Evolutionary conservation across 2,329 filamentous ascomycete genomes (phyloP), one percentile per base, ranked within the genome.

Genomic region (Ceratocystis destructans): DNA sequence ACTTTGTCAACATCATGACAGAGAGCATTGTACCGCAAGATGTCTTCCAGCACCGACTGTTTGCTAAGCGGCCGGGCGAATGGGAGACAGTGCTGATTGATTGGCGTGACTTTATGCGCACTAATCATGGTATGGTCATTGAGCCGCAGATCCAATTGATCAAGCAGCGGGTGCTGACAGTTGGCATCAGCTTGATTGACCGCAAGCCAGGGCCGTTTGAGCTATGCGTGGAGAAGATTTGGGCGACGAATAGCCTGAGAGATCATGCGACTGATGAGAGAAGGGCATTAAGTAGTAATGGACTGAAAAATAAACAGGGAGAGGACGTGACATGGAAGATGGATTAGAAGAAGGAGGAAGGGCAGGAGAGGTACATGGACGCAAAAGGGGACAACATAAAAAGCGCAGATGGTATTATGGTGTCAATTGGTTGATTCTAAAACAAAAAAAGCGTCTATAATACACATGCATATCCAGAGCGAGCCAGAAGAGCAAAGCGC

Each of bases 81-180:
- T 99, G 94, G 94, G 93, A 99, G 80, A 96, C 94, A 1, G 83
- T 96, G n/a, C 76, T 95, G 61, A 87, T 99, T 69, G 88, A 88
- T 69, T 94, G 92, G 82, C 87, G 87, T 71, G 90, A 96, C 70
- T 97, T 99, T 76, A 93, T 99, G 68, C 82, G 94, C 69, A 99
- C 94, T 15, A 97, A 96, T 73, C 85, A 95, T 72, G 94, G 94
- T 5, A 85, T 89, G 71, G 90, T 96, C 1, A 87, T 96, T 4
- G 92, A 97, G 77, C 94, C 94, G 41, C 93, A 97, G 79, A 87
- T 87, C 12, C 91, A 95, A 74, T 87, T 99, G 76, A 77, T 96
- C 74, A 84, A 88, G 69, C 88, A 95, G 72, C 92, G 90, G 75
- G 86, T 99, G 37, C 83, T 85, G 73, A 95, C 87, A 33, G 79